A percentile compares a stretch with the other conserved stretches of the same genome.
These are phyloP conservation scores for Butyriboletus loyo DNA, from an alignment of 768 basidiomycete species.

Conservation along the genomic window DNA sequence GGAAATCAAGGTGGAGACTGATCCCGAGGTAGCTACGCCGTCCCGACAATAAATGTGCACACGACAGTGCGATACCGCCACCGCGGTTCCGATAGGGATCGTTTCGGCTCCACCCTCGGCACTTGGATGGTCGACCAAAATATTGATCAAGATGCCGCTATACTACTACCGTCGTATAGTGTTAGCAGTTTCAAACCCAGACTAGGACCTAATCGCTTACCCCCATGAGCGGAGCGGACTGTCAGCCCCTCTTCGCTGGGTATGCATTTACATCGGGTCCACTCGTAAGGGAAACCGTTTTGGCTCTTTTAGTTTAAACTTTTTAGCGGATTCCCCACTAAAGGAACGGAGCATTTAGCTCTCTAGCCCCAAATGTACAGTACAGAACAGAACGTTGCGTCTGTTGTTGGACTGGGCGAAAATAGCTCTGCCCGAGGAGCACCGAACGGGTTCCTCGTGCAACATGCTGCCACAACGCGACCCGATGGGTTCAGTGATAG, in stretches of 20 bases:
- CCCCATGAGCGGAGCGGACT: background rate
- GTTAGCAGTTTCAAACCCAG: background rate
- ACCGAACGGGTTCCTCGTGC: slow-evolving; percentile 28
- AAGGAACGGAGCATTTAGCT: slow-evolving; percentile 16
- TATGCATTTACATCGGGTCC: slow-evolving; percentile 16
- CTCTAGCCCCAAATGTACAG: slow-evolving; percentile 22
- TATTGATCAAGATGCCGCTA: background rate
- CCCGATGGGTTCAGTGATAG: slow-evolving; percentile 19
- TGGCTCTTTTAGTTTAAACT: slow-evolving; percentile 36
- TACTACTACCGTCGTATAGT: too few relatives aligned
- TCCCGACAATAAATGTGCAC: slow-evolving; percentile 18
- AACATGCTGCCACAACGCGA: slow-evolving; percentile 21
- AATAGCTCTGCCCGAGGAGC: slow-evolving; percentile 32
- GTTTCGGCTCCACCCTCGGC: slow-evolving; percentile 18
- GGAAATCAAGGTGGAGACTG: slow-evolving; percentile 2
- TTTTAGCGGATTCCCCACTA: slow-evolving; percentile 29
- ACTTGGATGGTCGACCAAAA: background rate
- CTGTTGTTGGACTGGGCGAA: slow-evolving; percentile 16
- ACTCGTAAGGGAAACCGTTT: slow-evolving; percentile 27
- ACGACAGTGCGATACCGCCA: slow-evolving; percentile 10
- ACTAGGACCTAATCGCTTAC: background rate
- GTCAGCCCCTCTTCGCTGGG: slow-evolving; percentile 16
- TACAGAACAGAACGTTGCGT: slow-evolving; percentile 13
- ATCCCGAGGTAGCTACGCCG: slow-evolving; percentile 11
- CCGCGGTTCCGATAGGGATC: slow-evolving; percentile 13